Conservation (phyloP, 1,139 yeast species). For the Debaryomyces coudertii region DNA sequence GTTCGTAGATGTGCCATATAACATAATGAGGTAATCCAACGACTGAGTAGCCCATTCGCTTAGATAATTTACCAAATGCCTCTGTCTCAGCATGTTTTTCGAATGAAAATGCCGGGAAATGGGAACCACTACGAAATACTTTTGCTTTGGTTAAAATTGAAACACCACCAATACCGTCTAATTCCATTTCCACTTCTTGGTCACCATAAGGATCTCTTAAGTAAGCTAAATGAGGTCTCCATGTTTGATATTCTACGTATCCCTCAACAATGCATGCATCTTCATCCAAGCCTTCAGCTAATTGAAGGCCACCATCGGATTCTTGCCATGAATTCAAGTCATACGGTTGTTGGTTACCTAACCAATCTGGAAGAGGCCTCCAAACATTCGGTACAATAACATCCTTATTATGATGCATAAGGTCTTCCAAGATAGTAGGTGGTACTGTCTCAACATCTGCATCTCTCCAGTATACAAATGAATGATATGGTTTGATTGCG, state of each 20-base stretch:
- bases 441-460: slow-evolving; percentile 59
- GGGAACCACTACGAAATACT: slow-evolving; percentile 79
- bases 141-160: slow-evolving; percentile 79
- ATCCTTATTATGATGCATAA: slow-evolving; percentile 57
- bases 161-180: slow-evolving; percentile 92
- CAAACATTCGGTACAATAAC: slow-evolving; percentile 82
- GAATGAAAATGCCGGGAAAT: slow-evolving; percentile 89
- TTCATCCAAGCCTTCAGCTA: slow-evolving; percentile 77
- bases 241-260: slow-evolving; percentile 87
- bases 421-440: slow-evolving; percentile 52
- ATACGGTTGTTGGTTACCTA: slow-evolving; percentile 87
- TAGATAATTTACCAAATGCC: slow-evolving; percentile 86
- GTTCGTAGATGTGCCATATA: slow-evolving; percentile 92
- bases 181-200: slow-evolving; percentile 82
- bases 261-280: slow-evolving; percentile 93
- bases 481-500: slow-evolving; percentile 55
- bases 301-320: slow-evolving; percentile 76
- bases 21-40: slow-evolving; percentile 88
- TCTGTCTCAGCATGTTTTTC: slow-evolving; percentile 93
- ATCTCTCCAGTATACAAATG: slow-evolving; percentile 59
- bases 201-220: slow-evolving; percentile 85
- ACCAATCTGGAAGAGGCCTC: slow-evolving; percentile 91
- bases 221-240: slow-evolving; percentile 91
- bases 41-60: slow-evolving; percentile 79
- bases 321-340: slow-evolving; percentile 93